phyloP scores from a whole-genome alignment of 2,329 filamentous ascomycete species.

The Cladosporium sp. region DNA sequence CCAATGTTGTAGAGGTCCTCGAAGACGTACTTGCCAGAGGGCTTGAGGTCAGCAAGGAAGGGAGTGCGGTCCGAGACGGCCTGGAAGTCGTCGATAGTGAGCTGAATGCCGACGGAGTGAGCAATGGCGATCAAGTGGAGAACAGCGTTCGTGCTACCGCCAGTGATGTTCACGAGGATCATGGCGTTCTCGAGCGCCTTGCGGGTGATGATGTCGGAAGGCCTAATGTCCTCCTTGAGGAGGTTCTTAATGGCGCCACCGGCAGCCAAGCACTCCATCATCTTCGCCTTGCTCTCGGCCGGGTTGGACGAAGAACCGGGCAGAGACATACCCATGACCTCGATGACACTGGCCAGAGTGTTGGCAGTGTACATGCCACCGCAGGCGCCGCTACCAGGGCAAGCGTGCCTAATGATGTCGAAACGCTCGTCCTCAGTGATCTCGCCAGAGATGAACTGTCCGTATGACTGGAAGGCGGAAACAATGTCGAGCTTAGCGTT shows the following conservation, averaged over 20 bases:
- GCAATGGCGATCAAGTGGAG: slow-evolving; percentile 46
- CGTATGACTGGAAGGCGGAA: slow-evolving; percentile 96
- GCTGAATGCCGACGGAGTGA: slow-evolving; percentile 43
- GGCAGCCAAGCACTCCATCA: slow-evolving; percentile 46
- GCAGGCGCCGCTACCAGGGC: slow-evolving; percentile 76
- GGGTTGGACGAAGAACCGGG: slow-evolving; percentile 49
- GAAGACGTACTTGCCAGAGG: slow-evolving; percentile 50
- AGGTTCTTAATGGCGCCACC: slow-evolving; percentile 48
- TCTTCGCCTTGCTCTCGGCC: slow-evolving; percentile 47
- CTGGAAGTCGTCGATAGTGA: slow-evolving; percentile 50
- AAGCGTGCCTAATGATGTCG: slow-evolving; percentile 91
- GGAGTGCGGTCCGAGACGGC: slow-evolving; percentile 46
- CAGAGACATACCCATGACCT: slow-evolving; percentile 48
- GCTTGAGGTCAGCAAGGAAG: slow-evolving; percentile 48
- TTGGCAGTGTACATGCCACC: slow-evolving; percentile 67
- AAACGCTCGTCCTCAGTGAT: slow-evolving; percentile 88
- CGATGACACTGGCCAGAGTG: slow-evolving; percentile 49
- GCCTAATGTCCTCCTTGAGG: slow-evolving; percentile 47
- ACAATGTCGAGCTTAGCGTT: slow-evolving; percentile 74
- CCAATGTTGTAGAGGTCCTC: slow-evolving; percentile 56
- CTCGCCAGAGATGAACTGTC: slow-evolving; percentile 85
- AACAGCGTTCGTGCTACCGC: slow-evolving; percentile 44
- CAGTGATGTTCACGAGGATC: slow-evolving; percentile 45
- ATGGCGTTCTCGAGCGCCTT: slow-evolving; percentile 49
- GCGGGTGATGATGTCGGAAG: slow-evolving; percentile 46